Percentiles rank a stretch among this genome's conserved stretches.
Conservation (phyloP, 805 yeast species). For the Sungouiella blattae region DNA sequence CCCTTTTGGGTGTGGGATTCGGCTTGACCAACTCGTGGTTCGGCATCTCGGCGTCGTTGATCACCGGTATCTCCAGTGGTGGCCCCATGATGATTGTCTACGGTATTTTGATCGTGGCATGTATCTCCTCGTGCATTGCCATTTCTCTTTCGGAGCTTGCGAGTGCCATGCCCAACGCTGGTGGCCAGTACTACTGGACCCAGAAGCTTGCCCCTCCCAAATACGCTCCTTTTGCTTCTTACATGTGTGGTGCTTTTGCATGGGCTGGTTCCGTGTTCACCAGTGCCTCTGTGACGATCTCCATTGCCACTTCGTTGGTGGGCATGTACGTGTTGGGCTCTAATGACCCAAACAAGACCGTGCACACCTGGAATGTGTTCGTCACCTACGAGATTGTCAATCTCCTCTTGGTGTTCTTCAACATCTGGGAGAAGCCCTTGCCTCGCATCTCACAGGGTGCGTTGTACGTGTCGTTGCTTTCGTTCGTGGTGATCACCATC, state of each 20-base stretch:
- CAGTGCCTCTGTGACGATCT: conserved; percentile 54
- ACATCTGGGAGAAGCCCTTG: conserved; percentile 48
- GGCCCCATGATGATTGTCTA: conserved; percentile 57
- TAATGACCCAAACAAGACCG: conserved; percentile 29
- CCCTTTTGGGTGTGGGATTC: conserved; percentile 53
- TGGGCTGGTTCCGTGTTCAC: conserved; percentile 63
- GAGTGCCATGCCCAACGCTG: conserved; percentile 53
- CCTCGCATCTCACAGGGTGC: conserved; percentile 50
- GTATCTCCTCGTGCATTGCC: conserved; percentile 46
- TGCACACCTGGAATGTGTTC: conserved; percentile 54
- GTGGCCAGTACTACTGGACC: conserved; percentile 62
- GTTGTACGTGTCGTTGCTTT: conserved; percentile 48
- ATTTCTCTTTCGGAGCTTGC: conserved; percentile 51
- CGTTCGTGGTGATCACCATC: conserved; percentile 53
- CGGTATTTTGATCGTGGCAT: conserved; percentile 52
- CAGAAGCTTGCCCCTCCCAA: conserved; percentile 49
- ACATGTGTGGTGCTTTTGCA: conserved; percentile 58
- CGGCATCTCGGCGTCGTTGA: conserved; percentile 54
- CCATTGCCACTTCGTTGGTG: conserved; percentile 49
- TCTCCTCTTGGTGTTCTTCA: conserved; percentile 41
- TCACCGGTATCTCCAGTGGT: conserved; percentile 54
- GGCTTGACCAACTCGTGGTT: conserved; percentile 62
- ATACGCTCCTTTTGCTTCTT: conserved; percentile 48
- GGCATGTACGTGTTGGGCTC: conserved; percentile 45
- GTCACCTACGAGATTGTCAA: conserved; percentile 47